These are phyloP conservation scores for Vigna mungo DNA, from an alignment of 306 rosid species.

Conservation along the genomic window DNA sequence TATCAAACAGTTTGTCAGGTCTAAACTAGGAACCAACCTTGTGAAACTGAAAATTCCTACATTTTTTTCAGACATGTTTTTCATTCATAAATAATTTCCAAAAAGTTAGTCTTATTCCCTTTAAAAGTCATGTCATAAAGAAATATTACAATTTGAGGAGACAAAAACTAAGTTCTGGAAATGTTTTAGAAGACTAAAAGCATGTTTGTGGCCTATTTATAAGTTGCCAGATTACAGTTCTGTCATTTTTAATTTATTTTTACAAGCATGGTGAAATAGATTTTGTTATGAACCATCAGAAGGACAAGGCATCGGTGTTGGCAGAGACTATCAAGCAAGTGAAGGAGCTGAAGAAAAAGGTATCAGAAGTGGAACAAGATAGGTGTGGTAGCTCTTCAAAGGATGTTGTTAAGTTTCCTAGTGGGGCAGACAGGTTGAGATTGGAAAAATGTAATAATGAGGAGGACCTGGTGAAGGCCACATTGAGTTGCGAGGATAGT, in stretches of 20 bases:
- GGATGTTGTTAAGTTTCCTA: slow-evolving; percentile 55
- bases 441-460: slow-evolving; percentile 52
- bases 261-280: slow-evolving; percentile 21
- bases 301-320: slow-evolving; percentile 77
- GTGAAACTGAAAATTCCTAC: background rate
- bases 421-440: slow-evolving; percentile 51
- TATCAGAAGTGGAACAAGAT: slow-evolving; percentile 51
- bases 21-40: background rate
- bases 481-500: slow-evolving; percentile 70
- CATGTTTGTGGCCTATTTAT: too few species aligned
- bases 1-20: background rate
- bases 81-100: background rate
- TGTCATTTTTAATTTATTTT: background rate
- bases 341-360: slow-evolving; percentile 60
- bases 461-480: slow-evolving; percentile 57
- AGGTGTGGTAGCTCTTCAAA: slow-evolving; percentile 8
- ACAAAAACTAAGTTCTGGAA: too few species aligned
- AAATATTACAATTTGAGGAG: background rate
- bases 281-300: slow-evolving; percentile 44
- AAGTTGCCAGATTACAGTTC: background rate
- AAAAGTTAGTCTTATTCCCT: background rate
- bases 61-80: background rate
- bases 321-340: slow-evolving; percentile 62
- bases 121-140: background rate
- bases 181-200: background rate